Evolutionary conservation across 2,329 filamentous ascomycete genomes (phyloP).

Genomic region (Hypomyces perniciosus): DNA sequence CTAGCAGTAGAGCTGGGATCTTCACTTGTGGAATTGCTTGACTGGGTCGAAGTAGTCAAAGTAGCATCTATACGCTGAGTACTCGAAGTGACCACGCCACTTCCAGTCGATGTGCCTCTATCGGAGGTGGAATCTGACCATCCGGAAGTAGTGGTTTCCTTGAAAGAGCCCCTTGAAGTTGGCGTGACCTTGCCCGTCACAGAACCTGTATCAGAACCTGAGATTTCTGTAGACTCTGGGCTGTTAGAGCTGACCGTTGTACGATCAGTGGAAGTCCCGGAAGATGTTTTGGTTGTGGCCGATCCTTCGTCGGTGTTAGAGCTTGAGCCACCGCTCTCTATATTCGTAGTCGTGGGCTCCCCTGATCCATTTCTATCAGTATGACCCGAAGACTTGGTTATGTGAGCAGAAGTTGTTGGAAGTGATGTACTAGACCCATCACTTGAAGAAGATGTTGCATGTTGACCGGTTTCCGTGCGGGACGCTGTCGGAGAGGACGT

Average conservation of each 20-base stretch:
- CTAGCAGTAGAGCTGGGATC: not conserved
- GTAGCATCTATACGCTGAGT: not conserved
- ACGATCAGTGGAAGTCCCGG: not conserved
- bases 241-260: not conserved
- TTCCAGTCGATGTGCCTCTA: not conserved
- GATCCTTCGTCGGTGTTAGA: not conserved
- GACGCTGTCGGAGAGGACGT: not conserved
- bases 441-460: slow-evolving; percentile 1
- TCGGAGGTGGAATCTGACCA: not conserved
- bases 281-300: not conserved
- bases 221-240: not conserved
- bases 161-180: not conserved
- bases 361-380: not conserved
- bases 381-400: not conserved
- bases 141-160: not conserved
- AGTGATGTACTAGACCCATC: not conserved
- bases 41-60: not conserved
- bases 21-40: not conserved
- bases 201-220: slow-evolving; percentile 7
- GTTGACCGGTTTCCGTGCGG: not conserved
- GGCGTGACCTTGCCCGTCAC: slow-evolving; percentile 6
- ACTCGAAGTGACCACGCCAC: not conserved
- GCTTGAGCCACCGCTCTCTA: not conserved
- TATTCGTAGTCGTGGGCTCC: not conserved
- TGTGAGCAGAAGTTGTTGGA: not conserved